Evolutionary conservation across 495 filamentous ascomycete species (phyloP), one percentile per base, ranked within the genome.

Genomic region (Beverwykella pulmonaria): DNA sequence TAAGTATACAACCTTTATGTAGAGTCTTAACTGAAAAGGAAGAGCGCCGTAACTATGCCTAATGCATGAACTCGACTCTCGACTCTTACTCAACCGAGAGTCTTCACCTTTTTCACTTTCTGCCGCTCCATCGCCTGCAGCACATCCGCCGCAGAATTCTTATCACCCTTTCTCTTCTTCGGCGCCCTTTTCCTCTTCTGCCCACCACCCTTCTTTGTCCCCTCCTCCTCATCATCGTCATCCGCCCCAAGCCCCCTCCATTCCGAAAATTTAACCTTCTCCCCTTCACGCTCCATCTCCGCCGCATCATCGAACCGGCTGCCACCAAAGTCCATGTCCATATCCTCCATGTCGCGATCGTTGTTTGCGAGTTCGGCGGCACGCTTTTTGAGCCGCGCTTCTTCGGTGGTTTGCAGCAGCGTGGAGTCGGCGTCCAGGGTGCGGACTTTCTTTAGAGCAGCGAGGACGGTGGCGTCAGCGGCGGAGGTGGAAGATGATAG

Each of bases 271-370:
- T 90, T 87, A 47, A 92, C 80, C 65, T 80, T 85, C 59, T 82
- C 79, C 34, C 69, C 71, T 1, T 71, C 73, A 2, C 0, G 87
- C 0, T 88, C 82, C 59, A 90, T 92, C 53, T 96, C 92, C 41
- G 89, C 91, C 44, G 88, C 89, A 70, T 96, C 92, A 50, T 88
- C 92, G 62, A 88, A 84, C 23, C 92, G 84, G 67, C 88, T 92
- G 17, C 88, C 88, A 7, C 95, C 94, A 73, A 98, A 98, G 32
- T 92, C 94, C 76, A 97, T 81, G 70, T 98, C 94, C 79, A 98
- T 84, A 77, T 98, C 94, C 47, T 92, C 90, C 12, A 90, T 87
- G 77, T 98, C 94, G 47, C 93, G 84, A 65, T 90, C 89, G 47
- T 87, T 84, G 48, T 87, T 83, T 68, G 90, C 84, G 10, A 97